Evolutionary conservation across 495 filamentous ascomycete species (phyloP), one percentile per base, ranked within the genome.

Genomic region (Filosporella fistucella): DNA sequence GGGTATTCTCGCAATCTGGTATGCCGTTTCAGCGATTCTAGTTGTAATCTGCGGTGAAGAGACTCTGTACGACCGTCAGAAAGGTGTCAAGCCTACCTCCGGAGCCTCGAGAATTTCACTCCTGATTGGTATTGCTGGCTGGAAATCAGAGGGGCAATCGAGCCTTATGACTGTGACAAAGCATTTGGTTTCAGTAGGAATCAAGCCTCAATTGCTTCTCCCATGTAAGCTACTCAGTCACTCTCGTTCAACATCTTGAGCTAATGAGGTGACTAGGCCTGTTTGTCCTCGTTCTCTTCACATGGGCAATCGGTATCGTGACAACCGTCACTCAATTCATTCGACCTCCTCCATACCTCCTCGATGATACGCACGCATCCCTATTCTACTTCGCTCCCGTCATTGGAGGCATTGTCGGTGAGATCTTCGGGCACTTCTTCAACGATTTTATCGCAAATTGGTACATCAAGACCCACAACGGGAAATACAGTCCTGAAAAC

Each of bases 11-110:
- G 65, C 66, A 8, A 69, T 65, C 20, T 64, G 72, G 30, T 74
- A 75, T 45, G 72, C 60, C 7, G 20, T 72, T 8, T 70, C 68
- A 9, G 65, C 66, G 0, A 37, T 66, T 1, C 46, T 72, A 45
- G 65, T 77, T 17, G 54, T 75, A 14, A 14, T 71, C 2, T 65
- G 74, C 29, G 70, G 71, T 12, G 64, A 70, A 34, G 75, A 78
- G 49, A 76, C 75, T 0, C 67, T 71, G 28, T 72, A 74, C 50
- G 55, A 61, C 9, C 56, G 65, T 14, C 26, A 16, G 47, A 56
- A 45, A 21, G 20, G 26, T 29, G 49, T 45, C 6, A 51, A 49
- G 24, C 45, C 46, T 11, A 51, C 35, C 9, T 42, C 40, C 8
- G 46, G 50, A 17, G 40, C 43, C 10, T 45, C 25, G 10, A 54